These are phyloP conservation scores for Grosmannia penicillata DNA, from an alignment of 2,329 filamentous ascomycete species.

Conservation along the genomic window DNA sequence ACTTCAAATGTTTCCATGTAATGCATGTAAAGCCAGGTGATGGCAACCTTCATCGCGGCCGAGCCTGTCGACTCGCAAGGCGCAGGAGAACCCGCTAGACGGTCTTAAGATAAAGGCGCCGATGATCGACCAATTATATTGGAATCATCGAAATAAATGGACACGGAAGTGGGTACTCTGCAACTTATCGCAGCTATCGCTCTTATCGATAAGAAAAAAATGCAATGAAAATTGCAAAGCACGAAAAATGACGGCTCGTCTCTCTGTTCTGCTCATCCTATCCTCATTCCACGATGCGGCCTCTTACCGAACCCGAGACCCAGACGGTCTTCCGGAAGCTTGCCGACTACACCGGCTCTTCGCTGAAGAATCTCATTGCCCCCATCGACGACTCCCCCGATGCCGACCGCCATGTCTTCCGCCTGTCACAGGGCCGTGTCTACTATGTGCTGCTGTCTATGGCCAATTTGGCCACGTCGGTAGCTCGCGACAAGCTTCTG, in stretches of 20 bases:
- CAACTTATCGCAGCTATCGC: no score
- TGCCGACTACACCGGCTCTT: constrained; percentile 80
- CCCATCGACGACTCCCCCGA: constrained; percentile 53
- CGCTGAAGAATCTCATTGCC: constrained; percentile 71
- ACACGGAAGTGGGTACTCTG: no score
- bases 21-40: no score
- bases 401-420: constrained; percentile 72
- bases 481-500: constrained; percentile 68
- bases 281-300: constrained; percentile 9
- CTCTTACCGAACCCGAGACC: constrained; percentile 14
- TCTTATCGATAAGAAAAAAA: not conserved
- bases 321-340: constrained; percentile 75
- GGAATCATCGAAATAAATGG: no score
- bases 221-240: not conserved
- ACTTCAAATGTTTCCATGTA: no score
- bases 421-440: constrained; percentile 59
- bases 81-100: no score
- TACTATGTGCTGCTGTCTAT: constrained; percentile 87
- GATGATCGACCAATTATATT: no score
- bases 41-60: no score
- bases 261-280: not conserved
- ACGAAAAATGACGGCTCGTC: not conserved
- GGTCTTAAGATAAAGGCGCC: no score
- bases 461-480: constrained; percentile 79
- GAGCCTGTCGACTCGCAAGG: no score